Conservation (phyloP, 140 eudicot species). For the Cichorium intybus region DNA sequence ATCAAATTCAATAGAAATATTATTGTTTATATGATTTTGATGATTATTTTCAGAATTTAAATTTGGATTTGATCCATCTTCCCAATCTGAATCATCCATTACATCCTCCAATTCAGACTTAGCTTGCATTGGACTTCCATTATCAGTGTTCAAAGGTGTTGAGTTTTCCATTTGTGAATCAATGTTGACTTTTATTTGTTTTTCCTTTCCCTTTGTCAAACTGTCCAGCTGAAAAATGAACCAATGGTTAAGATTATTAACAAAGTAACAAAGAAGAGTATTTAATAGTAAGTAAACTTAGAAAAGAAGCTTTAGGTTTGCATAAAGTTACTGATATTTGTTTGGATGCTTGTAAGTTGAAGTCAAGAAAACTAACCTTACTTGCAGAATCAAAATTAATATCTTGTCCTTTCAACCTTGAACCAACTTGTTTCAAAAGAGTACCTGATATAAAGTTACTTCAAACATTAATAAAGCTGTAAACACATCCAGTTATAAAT, state of each 20-base stretch:
- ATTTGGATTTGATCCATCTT: conserved; percentile 62
- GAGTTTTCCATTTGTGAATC: conserved; percentile 14
- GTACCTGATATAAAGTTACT: conserved; percentile 36
- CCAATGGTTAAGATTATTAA: neutral
- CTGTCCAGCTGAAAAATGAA: conserved; percentile 34
- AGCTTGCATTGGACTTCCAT: conserved; percentile 27
- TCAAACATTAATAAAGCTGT: neutral
- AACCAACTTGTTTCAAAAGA: conserved; percentile 46
- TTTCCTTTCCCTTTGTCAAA: conserved; percentile 25
- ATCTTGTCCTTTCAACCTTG: conserved; percentile 40
- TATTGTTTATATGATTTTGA: conserved; percentile 25
- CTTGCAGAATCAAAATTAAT: conserved; percentile 33
- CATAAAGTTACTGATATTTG: too few relatives aligned
- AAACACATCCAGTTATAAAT: neutral
- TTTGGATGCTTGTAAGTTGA: conserved; percentile 8
- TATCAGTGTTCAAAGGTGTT: conserved; percentile 26
- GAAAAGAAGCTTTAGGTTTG: too few relatives aligned
- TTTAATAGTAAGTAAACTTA: neutral
- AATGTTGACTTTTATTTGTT: conserved; percentile 3
- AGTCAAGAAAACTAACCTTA: conserved; percentile 36
- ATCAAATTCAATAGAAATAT: conserved; percentile 71
- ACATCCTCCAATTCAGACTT: conserved; percentile 36
- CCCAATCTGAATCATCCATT: conserved; percentile 67
- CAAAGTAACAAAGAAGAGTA: neutral
- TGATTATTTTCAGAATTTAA: conserved; percentile 18